Base-by-base conservation (phyloP, 352 stramenopile species). In the Phytophthora idaei region DNA sequence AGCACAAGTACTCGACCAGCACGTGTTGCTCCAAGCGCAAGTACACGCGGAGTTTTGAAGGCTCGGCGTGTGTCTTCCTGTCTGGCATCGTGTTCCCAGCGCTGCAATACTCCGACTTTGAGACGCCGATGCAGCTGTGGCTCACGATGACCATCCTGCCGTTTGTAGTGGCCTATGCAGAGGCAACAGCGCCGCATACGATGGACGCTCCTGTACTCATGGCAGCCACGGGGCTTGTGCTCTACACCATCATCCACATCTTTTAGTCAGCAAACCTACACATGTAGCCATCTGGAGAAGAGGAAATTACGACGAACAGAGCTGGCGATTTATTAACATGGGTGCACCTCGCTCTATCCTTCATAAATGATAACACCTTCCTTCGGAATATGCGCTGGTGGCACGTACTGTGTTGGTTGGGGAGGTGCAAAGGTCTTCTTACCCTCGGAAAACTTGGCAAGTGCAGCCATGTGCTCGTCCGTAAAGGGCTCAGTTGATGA, bases 151-250 rank as follows among this genome's bases (percentile, higher is more conserved):
- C 90, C 46, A 77, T 96, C 28, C 67, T 96, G 49, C 85, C 88
- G 5, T 90, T 90, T n/a, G 82, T 90, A 21, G 85, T 81, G 34
- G 88, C 88, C 1, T 96, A 94, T 59, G 88, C 86, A 5, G 88
- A 96, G 49, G 88, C 88, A 48, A 96, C 86, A 39, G 83, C 88
- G 14, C 88, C 88, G 10, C 88, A 96, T 52, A 94, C 88, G 37
- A 94, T 96, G 86, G 88, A 96, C 67, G 84, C 88, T 39, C 88
- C 88, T 2, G 88, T 94, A 58, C 77, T 96, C 55, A 96, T 96
- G 88, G 77, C 73, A 36, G 85, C 80, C n/a, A 86, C 81, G 15
- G 88, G 88, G 3, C 70, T 87, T 47, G 82, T 94, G 70, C 77
- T 96, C 29, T 94, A 92, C 76, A 77, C 76, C 21, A 81, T 94